Evolutionary conservation across 2,329 filamentous ascomycete species (phyloP).

Genomic region (Trichoderma pleuroti): DNA sequence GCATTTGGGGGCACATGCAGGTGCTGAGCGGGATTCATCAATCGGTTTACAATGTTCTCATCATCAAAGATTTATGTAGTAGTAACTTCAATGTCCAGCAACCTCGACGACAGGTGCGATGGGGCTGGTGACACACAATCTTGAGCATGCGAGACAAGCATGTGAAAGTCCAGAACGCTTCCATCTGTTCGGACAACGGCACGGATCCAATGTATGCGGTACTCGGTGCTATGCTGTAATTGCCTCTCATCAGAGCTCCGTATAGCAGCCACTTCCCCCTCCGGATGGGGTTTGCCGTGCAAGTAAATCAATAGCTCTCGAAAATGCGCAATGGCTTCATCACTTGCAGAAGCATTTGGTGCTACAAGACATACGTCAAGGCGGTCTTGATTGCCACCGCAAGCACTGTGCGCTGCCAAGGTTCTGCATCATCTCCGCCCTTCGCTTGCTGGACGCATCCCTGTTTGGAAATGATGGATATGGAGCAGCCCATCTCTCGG

Average conservation of each 20-base stretch:
- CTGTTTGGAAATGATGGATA: background rate
- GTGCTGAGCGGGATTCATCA: background rate
- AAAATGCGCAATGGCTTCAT: background rate
- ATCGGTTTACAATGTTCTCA: background rate
- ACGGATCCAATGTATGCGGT: background rate
- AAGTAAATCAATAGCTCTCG: background rate
- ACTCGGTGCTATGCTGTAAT: no score
- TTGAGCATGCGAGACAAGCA: background rate
- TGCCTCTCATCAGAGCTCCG: background rate
- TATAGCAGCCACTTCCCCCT: no score
- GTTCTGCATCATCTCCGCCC: background rate
- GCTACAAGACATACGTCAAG: background rate
- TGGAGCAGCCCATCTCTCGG: background rate
- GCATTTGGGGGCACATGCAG: background rate
- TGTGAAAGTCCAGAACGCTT: background rate
- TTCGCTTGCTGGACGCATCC: slow-evolving; percentile 3
- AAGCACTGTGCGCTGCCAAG: background rate
- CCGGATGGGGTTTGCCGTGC: background rate
- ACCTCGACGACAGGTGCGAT: background rate
- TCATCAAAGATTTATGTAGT: background rate
- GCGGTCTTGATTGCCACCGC: background rate
- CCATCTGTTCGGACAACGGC: background rate
- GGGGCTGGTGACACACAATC: background rate
- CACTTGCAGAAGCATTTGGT: background rate
- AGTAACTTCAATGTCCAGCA: background rate